Evolutionary conservation across 805 yeast species (phyloP), one percentile per base, ranked within the genome.

Genomic region (Candida pseudofarinosa): DNA sequence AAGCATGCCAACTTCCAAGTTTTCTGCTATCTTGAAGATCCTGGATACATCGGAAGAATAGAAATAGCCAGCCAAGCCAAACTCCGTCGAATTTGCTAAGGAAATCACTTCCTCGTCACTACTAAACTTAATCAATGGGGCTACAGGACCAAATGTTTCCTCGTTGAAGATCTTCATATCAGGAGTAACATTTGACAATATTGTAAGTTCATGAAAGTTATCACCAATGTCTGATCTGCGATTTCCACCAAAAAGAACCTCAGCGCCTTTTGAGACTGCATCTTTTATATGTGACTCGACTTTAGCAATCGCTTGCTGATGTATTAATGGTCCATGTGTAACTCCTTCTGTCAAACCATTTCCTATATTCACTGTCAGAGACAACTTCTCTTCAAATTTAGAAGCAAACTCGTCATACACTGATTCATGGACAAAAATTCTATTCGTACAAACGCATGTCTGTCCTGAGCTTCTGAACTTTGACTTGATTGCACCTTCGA

Each of bases 131-230:
- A 83, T 76, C 40, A 87, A 62, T 1, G 88, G 86, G 15, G 86
- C 86, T 14, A 86, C 69, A 2, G 95, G 95, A 2, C 93, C 95
- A 59, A 86, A 86, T 2, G 90, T 85, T 60, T 86, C 95, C 52
- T 85, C 89, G n/a, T 60, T 50, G 51, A 75, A 70, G 28, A 85
- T 77, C 34, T 59, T 49, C 79, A 85, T 85, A 16, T 69, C 71
- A 2, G 66, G 58, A 38, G 80, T 77, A 37, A 80, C 85, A 46
- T 78, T 76, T n/a, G 77, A 70, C 40, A 86, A 58, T 12, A 86
- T 71, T 0, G 95, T 86, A 43, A 86, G 80, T 19, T 79, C 81
- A 55, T 74, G 86, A 69, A 81, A 86, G 54, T 69, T 69, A 35
- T 73, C 76, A 4, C 91, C 91, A 14, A 84, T 53, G 19, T 76